Conservation (phyloP, 2,329 filamentous ascomycete genomes). For the Niveomyces coronatus region DNA sequence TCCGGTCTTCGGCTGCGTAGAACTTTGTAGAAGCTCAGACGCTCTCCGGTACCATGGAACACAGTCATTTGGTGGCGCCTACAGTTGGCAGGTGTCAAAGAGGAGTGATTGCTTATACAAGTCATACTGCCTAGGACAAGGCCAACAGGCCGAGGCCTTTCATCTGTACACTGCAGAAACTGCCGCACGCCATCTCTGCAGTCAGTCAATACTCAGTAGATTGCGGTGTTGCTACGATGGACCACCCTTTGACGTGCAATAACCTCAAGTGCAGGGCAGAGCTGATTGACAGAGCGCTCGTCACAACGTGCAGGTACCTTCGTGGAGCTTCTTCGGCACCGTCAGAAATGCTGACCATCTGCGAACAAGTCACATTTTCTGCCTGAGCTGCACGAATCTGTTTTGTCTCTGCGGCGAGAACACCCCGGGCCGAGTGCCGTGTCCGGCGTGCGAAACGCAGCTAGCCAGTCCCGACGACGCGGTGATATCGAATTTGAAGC, state of each 20-base stretch:
- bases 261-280: slow-evolving; percentile 62
- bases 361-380: slow-evolving; percentile 67
- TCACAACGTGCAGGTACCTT: slow-evolving; percentile 77
- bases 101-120: too few relatives aligned
- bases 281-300: slow-evolving; percentile 61
- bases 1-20: too few relatives aligned
- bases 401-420: slow-evolving; percentile 46
- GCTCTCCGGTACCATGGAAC: too few relatives aligned
- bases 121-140: too few relatives aligned
- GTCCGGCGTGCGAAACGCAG: slow-evolving; percentile 64
- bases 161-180: too few relatives aligned
- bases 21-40: too few relatives aligned
- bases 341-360: not conserved
- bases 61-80: too few relatives aligned
- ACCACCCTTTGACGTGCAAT: slow-evolving; percentile 69
- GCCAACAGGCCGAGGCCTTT: too few relatives aligned
- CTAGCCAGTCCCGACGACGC: slow-evolving; percentile 67
- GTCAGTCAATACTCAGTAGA: too few relatives aligned
- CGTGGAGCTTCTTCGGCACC: not conserved
- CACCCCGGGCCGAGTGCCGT: slow-evolving; percentile 34
- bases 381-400: slow-evolving; percentile 58
- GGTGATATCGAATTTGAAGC: slow-evolving; percentile 59
- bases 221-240: slow-evolving; percentile 47
- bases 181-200: too few relatives aligned
- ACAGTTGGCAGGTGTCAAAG: too few relatives aligned